Percentiles rank a stretch among this genome's conserved stretches.
phyloP scores from a whole-genome alignment of 768 basidiomycete genomes.

The Lentinula sp. region DNA sequence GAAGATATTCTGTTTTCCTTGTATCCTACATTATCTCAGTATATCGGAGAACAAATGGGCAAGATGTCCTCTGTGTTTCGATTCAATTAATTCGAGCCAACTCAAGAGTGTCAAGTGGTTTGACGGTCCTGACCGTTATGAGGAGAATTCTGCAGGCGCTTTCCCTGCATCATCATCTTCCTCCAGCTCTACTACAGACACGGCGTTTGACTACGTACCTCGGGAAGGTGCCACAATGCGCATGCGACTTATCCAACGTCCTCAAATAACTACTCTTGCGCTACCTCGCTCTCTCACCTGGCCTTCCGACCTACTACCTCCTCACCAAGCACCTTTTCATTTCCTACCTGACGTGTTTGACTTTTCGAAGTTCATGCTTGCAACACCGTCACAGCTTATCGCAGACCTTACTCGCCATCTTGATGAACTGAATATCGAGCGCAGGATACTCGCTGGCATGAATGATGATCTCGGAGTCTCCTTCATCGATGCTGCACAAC shows the following conservation, averaged over 20 bases:
- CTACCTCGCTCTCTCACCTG: constrained; percentile 88
- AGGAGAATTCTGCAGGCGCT: constrained; percentile 24
- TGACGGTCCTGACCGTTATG: constrained; percentile 37
- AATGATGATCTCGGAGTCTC: constrained; percentile 71
- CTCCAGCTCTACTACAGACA: constrained; percentile 31
- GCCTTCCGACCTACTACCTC: constrained; percentile 89
- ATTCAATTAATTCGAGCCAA: constrained; percentile 84
- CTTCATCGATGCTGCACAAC: constrained; percentile 77
- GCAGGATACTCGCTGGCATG: constrained; percentile 54
- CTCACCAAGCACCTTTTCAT: constrained; percentile 92
- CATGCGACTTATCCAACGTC: constrained; percentile 89
- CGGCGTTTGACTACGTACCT: constrained; percentile 32
- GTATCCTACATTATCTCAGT: constrained; percentile 86
- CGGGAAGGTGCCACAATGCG: constrained; percentile 55
- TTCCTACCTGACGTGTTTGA: constrained; percentile 88
- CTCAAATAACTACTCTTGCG: constrained; percentile 91
- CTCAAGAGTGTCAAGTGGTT: constrained; percentile 93
- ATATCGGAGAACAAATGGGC: constrained; percentile 86
- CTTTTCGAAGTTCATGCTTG: constrained; percentile 95
- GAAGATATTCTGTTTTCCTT: constrained; percentile 92
- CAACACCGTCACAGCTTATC: constrained; percentile 80
- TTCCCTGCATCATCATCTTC: constrained; percentile 39
- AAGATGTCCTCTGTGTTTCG: constrained; percentile 94
- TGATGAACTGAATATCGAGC: constrained; percentile 66
- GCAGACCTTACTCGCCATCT: constrained; percentile 68